Conservation (phyloP, 805 yeast genomes). For the Phaffomyces thermotolerans region DNA sequence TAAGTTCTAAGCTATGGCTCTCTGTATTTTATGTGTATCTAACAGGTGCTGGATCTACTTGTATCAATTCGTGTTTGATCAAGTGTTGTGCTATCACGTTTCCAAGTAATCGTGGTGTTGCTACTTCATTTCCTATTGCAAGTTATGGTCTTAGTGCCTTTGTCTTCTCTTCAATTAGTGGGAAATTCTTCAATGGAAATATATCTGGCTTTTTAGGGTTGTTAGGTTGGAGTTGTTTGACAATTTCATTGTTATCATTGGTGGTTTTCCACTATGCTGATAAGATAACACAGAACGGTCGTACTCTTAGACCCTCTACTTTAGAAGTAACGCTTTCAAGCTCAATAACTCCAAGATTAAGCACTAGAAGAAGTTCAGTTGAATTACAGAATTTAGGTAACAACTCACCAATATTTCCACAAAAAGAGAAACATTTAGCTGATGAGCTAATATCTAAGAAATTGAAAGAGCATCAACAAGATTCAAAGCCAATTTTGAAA, state of each 20-base stretch:
- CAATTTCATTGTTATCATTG: conserved; percentile 35
- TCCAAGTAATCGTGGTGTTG: conserved; percentile 63
- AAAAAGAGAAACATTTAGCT: not conserved
- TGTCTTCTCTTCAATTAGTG: conserved; percentile 51
- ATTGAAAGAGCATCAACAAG: not conserved
- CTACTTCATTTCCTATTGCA: conserved; percentile 69
- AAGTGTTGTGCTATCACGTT: conserved; percentile 68
- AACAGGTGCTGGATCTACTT: conserved; percentile 67
- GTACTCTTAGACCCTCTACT: not conserved
- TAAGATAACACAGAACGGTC: conserved; percentile 5
- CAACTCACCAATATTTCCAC: not conserved
- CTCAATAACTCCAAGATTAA: too few relatives aligned
- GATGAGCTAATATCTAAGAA: conserved; percentile 6
- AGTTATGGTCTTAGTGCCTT: conserved; percentile 71
- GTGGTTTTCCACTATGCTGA: conserved; percentile 35
- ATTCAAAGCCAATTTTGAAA: conserved; percentile 17
- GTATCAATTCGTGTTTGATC: conserved; percentile 54
- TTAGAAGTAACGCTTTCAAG: not conserved
- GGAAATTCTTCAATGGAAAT: conserved; percentile 47
- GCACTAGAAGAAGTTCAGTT: conserved; percentile 4
- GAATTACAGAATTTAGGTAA: conserved; percentile 10
- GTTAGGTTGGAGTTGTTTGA: conserved; percentile 35
- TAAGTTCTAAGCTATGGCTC: conserved; percentile 28
- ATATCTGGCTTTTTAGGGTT: conserved; percentile 48
- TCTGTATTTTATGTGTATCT: conserved; percentile 41